Conservation (phyloP, 176 grass and related monocot species). For the Stipa capillata region DNA sequence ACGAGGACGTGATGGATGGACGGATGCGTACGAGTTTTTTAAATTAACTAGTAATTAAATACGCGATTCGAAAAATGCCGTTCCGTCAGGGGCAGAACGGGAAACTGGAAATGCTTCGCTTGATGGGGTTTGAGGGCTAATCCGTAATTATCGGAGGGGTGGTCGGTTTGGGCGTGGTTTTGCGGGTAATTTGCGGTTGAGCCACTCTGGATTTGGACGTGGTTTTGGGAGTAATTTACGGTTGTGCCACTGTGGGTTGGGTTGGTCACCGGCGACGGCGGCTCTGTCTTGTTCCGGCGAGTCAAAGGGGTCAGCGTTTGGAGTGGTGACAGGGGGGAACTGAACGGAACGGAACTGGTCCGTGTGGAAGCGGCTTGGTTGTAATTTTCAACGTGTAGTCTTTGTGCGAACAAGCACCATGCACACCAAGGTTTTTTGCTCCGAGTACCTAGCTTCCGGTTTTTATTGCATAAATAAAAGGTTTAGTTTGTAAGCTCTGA, state of each 20-base stretch:
- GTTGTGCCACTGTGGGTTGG: neutral
- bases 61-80: slow-evolving; percentile 33
- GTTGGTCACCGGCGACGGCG: neutral
- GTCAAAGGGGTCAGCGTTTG: slow-evolving; percentile 17
- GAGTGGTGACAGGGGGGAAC: neutral
- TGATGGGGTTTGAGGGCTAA: neutral
- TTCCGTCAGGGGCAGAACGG: slow-evolving; percentile 16
- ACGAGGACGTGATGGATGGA: neutral
- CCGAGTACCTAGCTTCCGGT: neutral
- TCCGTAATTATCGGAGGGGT: neutral
- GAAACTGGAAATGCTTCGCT: neutral
- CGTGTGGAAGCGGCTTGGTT: neutral
- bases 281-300: neutral
- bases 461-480: neutral
- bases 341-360: neutral
- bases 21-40: slow-evolving; percentile 31
- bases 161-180: neutral
- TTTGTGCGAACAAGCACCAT: neutral
- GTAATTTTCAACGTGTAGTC: neutral
- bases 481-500: too few relatives aligned
- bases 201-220: neutral
- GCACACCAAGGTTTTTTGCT: neutral
- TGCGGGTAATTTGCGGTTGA: neutral
- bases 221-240: neutral
- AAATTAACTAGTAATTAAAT: too few relatives aligned